Evolutionary conservation across 129 eudicot genomes (phyloP).

Genomic region (Arctium minus): DNA sequence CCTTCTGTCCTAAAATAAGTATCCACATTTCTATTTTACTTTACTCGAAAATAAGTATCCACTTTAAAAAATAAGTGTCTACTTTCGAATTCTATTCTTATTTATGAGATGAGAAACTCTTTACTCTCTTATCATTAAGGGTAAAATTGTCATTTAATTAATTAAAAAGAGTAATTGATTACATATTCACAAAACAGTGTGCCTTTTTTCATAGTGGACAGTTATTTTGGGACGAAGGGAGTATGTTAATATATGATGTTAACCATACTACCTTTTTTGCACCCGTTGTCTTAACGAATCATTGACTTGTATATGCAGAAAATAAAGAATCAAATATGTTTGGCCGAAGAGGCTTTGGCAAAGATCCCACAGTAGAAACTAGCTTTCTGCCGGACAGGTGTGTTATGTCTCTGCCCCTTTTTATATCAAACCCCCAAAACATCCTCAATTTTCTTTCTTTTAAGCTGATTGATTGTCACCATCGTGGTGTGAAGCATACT

Average conservation of each 20-base stretch:
- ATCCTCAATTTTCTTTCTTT: not conserved
- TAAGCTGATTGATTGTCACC: conserved; percentile 46
- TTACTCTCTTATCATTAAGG: no score
- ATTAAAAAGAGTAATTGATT: no score
- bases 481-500: conserved; percentile 68
- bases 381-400: conserved; percentile 98
- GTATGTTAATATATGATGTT: not conserved
- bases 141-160: no score
- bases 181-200: no score
- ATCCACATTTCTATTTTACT: not conserved
- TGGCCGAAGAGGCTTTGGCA: conserved; percentile 66
- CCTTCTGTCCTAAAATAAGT: not conserved
- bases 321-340: conserved; percentile 42
- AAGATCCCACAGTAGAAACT: conserved; percentile 94
- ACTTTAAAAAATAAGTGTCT: not conserved
- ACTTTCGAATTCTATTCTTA: not conserved
- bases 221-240: no score
- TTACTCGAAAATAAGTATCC: not conserved
- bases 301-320: conserved; percentile 33
- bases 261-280: not conserved
- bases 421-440: not conserved
- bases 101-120: not conserved
- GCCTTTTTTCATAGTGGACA: no score
- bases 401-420: conserved; percentile 25
- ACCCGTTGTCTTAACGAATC: not conserved